A percentile compares a stretch with the other conserved stretches of the same genome.
Conservation (phyloP, 192 early-diverging fungal genomes). For the Spinellus fusiger region DNA sequence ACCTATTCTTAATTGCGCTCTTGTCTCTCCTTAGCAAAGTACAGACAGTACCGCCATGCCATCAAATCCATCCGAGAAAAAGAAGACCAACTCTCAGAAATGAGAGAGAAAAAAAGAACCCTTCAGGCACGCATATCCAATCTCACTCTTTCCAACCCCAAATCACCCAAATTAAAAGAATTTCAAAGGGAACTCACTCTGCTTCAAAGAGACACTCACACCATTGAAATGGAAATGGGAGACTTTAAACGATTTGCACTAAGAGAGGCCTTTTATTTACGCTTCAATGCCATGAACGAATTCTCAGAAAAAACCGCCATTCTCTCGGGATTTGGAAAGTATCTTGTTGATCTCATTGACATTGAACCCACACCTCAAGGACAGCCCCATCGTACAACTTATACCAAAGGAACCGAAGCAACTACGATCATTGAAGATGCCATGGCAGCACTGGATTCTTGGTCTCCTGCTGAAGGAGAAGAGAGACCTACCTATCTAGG, state of each 20-base stretch:
- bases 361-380: constrained; percentile 24
- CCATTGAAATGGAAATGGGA: constrained; percentile 28
- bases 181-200: constrained; percentile 27
- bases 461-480: constrained; percentile 26
- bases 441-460: constrained; percentile 23
- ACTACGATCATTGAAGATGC: constrained; percentile 28
- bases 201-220: constrained; percentile 25
- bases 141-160: constrained; percentile 16
- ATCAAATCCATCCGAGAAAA: constrained; percentile 29
- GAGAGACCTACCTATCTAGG: constrained; percentile 15
- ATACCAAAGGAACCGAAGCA: constrained; percentile 20
- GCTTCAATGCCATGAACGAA: constrained; percentile 34
- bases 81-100: constrained; percentile 24
- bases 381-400: constrained; percentile 11
- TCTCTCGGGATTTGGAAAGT: constrained; percentile 35
- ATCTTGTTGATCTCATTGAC: constrained; percentile 30
- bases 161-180: constrained; percentile 24
- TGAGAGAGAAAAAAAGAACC: constrained; percentile 27
- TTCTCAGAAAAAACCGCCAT: constrained; percentile 30
- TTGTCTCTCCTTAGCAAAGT: constrained; percentile 9
- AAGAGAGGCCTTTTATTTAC: constrained; percentile 31
- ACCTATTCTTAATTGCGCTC: neutral
- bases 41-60: constrained; percentile 30
- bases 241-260: constrained; percentile 39
- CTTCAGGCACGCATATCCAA: constrained; percentile 24